Conservation (phyloP, 495 filamentous ascomycete genomes). For the Aspergillus ostianus region DNA sequence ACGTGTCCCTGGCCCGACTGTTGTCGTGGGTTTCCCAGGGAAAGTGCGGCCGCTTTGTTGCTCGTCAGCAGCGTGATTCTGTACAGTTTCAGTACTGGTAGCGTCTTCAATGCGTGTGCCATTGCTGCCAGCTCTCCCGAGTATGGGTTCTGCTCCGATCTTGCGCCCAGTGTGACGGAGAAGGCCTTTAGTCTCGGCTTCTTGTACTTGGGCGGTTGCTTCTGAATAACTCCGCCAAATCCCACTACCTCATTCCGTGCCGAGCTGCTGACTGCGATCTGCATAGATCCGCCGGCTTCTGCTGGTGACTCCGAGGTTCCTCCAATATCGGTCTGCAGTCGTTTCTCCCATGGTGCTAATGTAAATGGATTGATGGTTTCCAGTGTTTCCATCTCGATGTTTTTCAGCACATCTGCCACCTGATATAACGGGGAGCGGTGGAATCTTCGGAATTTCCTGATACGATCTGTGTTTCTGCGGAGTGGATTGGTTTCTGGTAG, state of each 20-base stretch:
- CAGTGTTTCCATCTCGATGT: slow-evolving; percentile 12
- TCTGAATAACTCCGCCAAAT: too few species aligned
- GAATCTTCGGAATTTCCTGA: slow-evolving; percentile 14
- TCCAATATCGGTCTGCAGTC: slow-evolving; percentile 9
- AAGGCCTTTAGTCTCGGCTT: too few species aligned
- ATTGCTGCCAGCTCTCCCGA: slow-evolving; percentile 21
- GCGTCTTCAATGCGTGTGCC: slow-evolving; percentile 16
- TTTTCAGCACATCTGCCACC: slow-evolving; percentile 12
- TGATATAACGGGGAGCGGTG: slow-evolving; percentile 11
- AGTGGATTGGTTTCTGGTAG: slow-evolving; percentile 25
- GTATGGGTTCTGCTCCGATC: slow-evolving; percentile 14
- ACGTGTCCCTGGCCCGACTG: slow-evolving; percentile 18
- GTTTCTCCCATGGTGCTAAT: not conserved
- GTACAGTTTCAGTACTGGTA: slow-evolving; percentile 13
- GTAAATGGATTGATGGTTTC: too few species aligned
- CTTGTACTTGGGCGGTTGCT: too few species aligned
- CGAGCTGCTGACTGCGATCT: too few species aligned
- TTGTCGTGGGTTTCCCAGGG: slow-evolving; percentile 19
- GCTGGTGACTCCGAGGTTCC: slow-evolving; percentile 5
- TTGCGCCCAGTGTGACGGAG: too few species aligned
- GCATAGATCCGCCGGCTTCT: slow-evolving; percentile 3
- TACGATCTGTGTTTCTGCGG: slow-evolving; percentile 13
- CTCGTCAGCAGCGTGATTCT: slow-evolving; percentile 20
- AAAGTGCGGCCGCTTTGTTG: slow-evolving; percentile 23
- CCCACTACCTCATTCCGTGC: too few species aligned